phyloP scores from a whole-genome alignment of 2,329 filamentous ascomycete genomes.

The Ascosphaera apis region DNA sequence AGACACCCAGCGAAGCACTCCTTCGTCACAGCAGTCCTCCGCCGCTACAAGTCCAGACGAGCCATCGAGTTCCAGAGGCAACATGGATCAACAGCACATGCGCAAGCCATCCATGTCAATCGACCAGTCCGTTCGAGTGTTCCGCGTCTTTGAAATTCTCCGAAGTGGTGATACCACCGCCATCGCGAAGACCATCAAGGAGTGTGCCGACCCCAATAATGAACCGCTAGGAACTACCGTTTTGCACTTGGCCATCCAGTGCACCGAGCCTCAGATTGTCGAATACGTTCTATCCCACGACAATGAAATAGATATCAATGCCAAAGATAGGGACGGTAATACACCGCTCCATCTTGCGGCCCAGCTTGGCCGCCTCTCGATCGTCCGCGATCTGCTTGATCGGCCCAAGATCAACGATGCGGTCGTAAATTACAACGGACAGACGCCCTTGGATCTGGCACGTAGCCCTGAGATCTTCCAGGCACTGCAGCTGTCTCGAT shows the following conservation, averaged over 20 bases:
- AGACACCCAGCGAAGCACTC: constrained; percentile 2
- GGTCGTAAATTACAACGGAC: constrained; percentile 60
- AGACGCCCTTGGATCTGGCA: constrained; percentile 68
- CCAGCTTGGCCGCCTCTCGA: constrained; percentile 50
- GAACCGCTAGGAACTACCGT: constrained; percentile 52
- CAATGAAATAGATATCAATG: constrained; percentile 60
- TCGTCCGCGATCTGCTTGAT: constrained; percentile 67
- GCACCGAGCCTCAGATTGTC: constrained; percentile 74
- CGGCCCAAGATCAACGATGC: constrained; percentile 73
- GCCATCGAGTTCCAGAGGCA: constrained; percentile 9
- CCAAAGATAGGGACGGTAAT: constrained; percentile 80
- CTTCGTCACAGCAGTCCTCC: constrained; percentile 4
- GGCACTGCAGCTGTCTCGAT: constrained; percentile 71
- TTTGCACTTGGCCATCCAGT: constrained; percentile 83
- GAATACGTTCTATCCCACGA: constrained; percentile 74
- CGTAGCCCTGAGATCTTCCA: constrained; percentile 91
- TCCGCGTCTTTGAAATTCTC: constrained; percentile 80
- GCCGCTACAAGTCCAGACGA: constrained; percentile 10
- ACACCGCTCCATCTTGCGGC: constrained; percentile 79
- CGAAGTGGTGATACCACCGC: constrained; percentile 74
- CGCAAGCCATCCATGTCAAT: constrained; percentile 31
- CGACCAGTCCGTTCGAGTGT: constrained; percentile 84
- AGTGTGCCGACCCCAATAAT: constrained; percentile 30
- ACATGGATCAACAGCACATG: constrained; percentile 11
- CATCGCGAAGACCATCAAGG: constrained; percentile 58